Conservation (phyloP, 2,329 filamentous ascomycete genomes). For the Fusarium heterosporum region DNA sequence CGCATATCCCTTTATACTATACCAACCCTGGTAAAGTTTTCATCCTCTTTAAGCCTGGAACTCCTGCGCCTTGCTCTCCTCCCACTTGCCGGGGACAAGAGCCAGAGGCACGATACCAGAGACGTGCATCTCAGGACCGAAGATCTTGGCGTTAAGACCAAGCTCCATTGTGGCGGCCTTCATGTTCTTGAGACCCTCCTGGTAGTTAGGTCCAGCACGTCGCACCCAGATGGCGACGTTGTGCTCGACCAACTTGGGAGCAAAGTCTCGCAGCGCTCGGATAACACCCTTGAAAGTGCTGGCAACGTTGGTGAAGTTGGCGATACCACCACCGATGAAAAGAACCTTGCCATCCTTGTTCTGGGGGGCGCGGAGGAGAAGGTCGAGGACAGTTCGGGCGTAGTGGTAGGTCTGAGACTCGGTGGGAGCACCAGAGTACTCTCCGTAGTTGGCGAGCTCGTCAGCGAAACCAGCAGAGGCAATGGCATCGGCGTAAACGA, state of each 20-base stretch:
- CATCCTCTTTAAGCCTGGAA: conserved; percentile 63
- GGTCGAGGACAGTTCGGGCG: conserved; percentile 93
- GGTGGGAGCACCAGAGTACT: conserved; percentile 98
- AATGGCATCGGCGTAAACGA: conserved; percentile 99
- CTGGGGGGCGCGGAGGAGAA: conserved; percentile 92
- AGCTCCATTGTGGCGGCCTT: conserved; percentile 96
- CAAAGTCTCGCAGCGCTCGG: conserved; percentile 90
- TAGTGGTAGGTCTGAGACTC: conserved; percentile 99
- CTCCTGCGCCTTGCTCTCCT: conserved; percentile 70
- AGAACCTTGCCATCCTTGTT: conserved; percentile 95
- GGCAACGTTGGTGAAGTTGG: conserved; percentile 99
- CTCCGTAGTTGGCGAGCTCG: conserved; percentile 98
- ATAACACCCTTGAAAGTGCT: conserved; percentile 99
- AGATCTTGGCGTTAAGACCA: conserved; percentile 76
- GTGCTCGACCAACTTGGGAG: conserved; percentile 89
- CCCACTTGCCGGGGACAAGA: conserved; percentile 74
- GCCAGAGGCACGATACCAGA: conserved; percentile 96
- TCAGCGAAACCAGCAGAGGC: conserved; percentile 94
- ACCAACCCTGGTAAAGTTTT: conserved; percentile 20
- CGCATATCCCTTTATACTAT: conserved; percentile 38
- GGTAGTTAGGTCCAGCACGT: conserved; percentile 93
- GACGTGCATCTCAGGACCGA: conserved; percentile 90
- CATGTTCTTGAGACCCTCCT: conserved; percentile 99
- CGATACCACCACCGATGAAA: conserved; percentile 99
- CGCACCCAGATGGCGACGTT: conserved; percentile 98